Evolutionary conservation across 805 yeast species (phyloP).

Genomic region (Metschnikowia shivogae): DNA sequence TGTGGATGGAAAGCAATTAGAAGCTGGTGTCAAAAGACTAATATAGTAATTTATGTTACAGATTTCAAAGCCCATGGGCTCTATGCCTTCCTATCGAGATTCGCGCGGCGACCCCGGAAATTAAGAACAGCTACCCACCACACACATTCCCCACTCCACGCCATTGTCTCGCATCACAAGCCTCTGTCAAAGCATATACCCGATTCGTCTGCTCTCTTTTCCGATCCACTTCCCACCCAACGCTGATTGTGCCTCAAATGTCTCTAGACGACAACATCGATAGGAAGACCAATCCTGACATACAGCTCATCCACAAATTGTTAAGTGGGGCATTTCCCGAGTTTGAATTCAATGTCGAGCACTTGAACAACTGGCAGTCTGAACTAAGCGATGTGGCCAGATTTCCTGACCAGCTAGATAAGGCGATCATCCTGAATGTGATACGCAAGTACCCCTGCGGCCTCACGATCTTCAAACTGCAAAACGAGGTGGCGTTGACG

Average conservation of each 20-base stretch:
- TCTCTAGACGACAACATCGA: not conserved
- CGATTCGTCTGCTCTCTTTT: not conserved
- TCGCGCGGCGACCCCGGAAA: constrained; percentile 1
- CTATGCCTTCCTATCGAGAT: no score
- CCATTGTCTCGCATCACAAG: not conserved
- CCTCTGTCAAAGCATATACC: not conserved
- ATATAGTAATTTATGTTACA: no score
- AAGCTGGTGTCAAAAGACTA: no score
- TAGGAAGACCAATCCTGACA: constrained; percentile 1
- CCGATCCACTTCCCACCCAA: no score
- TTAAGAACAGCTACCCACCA: not conserved
- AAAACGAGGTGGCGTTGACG: constrained; percentile 12
- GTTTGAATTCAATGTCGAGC: constrained; percentile 24
- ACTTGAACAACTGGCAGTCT: constrained; percentile 35
- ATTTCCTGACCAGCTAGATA: constrained; percentile 18
- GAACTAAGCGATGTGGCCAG: constrained; percentile 27
- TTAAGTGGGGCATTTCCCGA: constrained; percentile 18
- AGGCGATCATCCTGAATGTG: constrained; percentile 23
- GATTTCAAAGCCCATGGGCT: no score
- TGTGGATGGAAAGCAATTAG: no score
- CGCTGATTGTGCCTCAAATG: not conserved
- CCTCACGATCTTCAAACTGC: constrained; percentile 5
- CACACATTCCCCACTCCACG: not conserved
- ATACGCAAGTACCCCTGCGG: constrained; percentile 17
- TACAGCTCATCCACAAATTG: constrained; percentile 3